Base-by-base conservation (phyloP, 176 grass and related monocot genomes). In the Musa schizocarpa region DNA sequence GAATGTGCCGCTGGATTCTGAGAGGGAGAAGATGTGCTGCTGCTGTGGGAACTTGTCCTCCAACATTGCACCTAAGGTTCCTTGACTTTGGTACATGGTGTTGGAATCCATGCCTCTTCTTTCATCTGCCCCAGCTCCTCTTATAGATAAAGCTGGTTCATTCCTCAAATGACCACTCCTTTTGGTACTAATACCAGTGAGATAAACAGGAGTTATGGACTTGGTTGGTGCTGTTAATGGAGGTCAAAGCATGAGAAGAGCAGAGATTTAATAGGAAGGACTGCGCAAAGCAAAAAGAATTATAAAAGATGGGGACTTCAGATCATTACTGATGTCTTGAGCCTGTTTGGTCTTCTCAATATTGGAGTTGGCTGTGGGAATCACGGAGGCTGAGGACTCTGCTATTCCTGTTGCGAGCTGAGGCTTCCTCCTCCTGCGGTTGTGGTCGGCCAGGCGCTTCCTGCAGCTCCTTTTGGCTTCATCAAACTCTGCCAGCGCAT, bases 341-440 rank as follows among this genome's bases (percentile, higher is more conserved):
- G 17, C 49, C 19, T 51, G 57, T 24, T 52, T 64, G 58, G 22
- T 65, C 59, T 65, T 76, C 34, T 43, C 34, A 5, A 43, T 43
- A 43, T 43, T 43, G 34, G 34, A 5, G 74, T 17, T 55, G 50
- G 20, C 16, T 48, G 6, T 77, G 58, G 43, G 16, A 56, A 13
- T 58, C 17, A 43, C 48, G 13, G 25, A 49, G 29, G 12, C 13
- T 6, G 67, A 50, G 1, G 27, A 69, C 8, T 50, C 12, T 74
- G 59, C 11, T 29, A 59, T 27, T 62, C 48, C 3, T 50, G 29
- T 6, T 34, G 50, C n/a, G 29, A 43, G 52, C 0, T 79, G 77
- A 55, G 86, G 90, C 90, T 89, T 92, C 84, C 90, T 76, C 76
- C 90, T 77, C 76, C 90, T 87, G 68, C 90, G 86, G 86, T 92